Base-by-base conservation (phyloP, 305 asterid species). In the Fraxinus velutina region DNA sequence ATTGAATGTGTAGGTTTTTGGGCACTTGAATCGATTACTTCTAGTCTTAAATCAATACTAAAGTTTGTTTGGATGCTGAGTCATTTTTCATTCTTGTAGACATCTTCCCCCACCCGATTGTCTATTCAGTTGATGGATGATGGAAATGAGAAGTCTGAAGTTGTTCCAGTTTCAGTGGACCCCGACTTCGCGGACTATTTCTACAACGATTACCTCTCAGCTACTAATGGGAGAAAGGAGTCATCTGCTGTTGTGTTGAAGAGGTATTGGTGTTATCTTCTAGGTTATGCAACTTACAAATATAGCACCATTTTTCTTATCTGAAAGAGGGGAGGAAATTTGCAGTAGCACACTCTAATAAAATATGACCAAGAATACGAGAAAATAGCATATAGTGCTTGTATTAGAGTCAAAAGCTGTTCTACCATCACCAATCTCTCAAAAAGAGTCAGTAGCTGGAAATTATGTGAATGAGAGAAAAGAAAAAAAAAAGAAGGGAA, bases 41-140 rank as follows among this genome's bases (percentile, higher is more conserved):
- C 52, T 82, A 32, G 73, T 66, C 2, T 42, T 27, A 32, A 68
- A 22, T 75, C n/a, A 19, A 60, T 79, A 83, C 33, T 32, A 52
- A 80, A 75, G 44, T 84, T 55, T 74, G 79, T 76, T 72, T 24
- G 79, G 76, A 83, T 85, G 85, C 85, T 90, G 47, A 87, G 74
- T 75, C 87, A 72, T 83, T 75, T 79, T 84, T 62, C 77, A n/a
- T 87, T 81, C 83, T 85, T 90, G 90, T 81, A 94, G 98, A 86
- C 92, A 66, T 90, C 94, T 44, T 81, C 80, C 68, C 96, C 97
- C 7, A 86, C 93, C 81, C 88, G 82, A 78, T 85, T 97, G 86
- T 88, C 97, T 78, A 89, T 97, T 86, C 99, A 92, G 88, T 86
- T 97, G 91, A 92, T 93, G 97, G 98, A 93, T 80, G 96, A 93